Conservation (phyloP, 768 basidiomycete genomes). For the Sistotremastrum niveocremeum region DNA sequence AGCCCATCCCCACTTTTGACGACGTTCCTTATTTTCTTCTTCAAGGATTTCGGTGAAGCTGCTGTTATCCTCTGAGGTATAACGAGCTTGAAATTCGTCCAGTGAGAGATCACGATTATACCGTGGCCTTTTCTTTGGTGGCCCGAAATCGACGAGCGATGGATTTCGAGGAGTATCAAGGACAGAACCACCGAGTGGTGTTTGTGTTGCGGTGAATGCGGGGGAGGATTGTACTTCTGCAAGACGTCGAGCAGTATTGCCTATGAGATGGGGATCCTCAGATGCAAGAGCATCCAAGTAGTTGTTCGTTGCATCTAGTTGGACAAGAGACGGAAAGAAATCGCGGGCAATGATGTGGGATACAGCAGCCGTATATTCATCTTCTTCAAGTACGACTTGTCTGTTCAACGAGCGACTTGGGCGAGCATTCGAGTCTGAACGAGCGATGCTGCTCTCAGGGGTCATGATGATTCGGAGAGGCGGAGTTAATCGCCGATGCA, state of each 20-base stretch:
- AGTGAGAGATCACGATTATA: constrained; percentile 54
- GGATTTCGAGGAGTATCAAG: constrained; percentile 53
- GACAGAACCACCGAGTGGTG: constrained; percentile 46
- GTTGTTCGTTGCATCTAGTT: constrained; percentile 76
- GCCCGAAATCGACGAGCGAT: constrained; percentile 24
- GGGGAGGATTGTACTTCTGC: constrained; percentile 51
- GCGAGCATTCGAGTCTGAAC: too few relatives aligned
- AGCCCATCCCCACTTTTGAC: constrained; percentile 82
- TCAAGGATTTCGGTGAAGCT: constrained; percentile 90
- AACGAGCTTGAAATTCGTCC: constrained; percentile 79
- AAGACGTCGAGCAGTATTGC: constrained; percentile 59
- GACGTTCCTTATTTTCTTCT: constrained; percentile 72
- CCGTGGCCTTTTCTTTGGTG: constrained; percentile 40
- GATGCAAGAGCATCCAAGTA: constrained; percentile 71
- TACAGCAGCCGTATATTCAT: constrained; percentile 84
- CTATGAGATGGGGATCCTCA: constrained; percentile 66
- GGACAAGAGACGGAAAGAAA: constrained; percentile 91
- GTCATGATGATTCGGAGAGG: too few relatives aligned
- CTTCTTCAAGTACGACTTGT: constrained; percentile 74
- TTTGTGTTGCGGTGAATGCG: constrained; percentile 39
- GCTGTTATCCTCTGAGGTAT: constrained; percentile 95
- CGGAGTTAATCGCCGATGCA: too few relatives aligned
- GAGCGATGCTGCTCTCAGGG: too few relatives aligned
- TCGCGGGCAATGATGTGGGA: constrained; percentile 91
- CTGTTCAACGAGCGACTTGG: constrained; percentile 50